Conservation (phyloP, 208 protist genomes). For the Phytomonas francai region DNA sequence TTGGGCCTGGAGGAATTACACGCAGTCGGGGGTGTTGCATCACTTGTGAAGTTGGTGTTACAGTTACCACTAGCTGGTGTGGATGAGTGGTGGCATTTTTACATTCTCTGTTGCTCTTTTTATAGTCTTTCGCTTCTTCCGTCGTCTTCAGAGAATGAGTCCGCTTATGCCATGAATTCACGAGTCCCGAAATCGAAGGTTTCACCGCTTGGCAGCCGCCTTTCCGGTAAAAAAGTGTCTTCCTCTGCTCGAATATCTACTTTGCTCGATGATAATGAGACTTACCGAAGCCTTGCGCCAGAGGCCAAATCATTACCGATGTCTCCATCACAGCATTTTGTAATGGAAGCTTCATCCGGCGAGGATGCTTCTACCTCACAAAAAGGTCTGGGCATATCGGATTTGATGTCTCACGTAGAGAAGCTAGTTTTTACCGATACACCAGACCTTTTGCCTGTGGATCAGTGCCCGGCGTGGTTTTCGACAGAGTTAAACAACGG, state of each 20-base stretch:
- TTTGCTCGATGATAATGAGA: neutral
- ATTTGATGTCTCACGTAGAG: neutral
- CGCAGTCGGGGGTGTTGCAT: neutral
- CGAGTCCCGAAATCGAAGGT: neutral
- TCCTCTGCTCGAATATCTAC: neutral
- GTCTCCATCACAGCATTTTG: neutral
- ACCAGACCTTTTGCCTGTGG: constrained; percentile 29
- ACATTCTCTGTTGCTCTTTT: neutral
- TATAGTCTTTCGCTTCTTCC: constrained; percentile 3
- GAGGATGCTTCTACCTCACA: neutral
- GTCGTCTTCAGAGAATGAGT: neutral
- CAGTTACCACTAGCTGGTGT: neutral
- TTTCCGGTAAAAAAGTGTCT: neutral
- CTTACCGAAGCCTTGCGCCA: neutral
- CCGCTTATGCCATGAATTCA: neutral
- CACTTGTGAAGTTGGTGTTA: neutral
- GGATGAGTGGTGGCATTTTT: neutral
- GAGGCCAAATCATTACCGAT: neutral
- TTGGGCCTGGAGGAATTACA: neutral
- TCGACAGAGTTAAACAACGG: constrained; percentile 52
- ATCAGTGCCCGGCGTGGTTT: constrained; percentile 34
- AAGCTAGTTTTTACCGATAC: neutral
- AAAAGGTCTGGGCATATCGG: neutral
- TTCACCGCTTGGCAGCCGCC: neutral
- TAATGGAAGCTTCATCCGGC: neutral